Conservation (phyloP, 148 eudicot genomes). For the Oxyria digyna region DNA sequence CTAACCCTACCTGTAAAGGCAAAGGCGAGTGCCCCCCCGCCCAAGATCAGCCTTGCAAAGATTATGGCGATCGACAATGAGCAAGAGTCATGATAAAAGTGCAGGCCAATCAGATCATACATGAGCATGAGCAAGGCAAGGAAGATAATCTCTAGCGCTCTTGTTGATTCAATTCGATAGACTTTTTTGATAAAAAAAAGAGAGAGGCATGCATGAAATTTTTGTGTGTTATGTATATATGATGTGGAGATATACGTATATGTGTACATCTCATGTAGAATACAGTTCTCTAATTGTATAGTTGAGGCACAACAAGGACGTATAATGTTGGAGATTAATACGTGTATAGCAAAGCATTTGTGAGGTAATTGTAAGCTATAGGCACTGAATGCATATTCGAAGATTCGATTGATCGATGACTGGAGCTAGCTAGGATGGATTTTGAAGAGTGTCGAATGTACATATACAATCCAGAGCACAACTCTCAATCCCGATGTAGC, state of each 20-base stretch:
- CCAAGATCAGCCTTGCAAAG: slow-evolving; percentile 30
- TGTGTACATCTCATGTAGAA: slow-evolving; percentile 8
- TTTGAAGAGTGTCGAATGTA: not conserved
- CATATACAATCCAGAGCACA: not conserved
- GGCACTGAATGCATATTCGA: not conserved
- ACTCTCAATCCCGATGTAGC: not conserved
- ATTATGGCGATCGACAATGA: slow-evolving; percentile 43
- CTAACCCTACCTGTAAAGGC: slow-evolving; percentile 7
- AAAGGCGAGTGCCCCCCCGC: slow-evolving; percentile 6
- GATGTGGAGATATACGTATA: slow-evolving; percentile 3
- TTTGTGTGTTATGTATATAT: slow-evolving; percentile 6
- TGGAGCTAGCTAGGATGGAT: not conserved
- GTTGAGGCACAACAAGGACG: slow-evolving; percentile 8
- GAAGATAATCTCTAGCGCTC: not conserved
- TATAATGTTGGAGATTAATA: slow-evolving; percentile 3
- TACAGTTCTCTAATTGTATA: slow-evolving; percentile 8
- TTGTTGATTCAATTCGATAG: not conserved
- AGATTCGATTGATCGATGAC: not conserved
- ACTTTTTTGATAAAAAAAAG: not conserved
- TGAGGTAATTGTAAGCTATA: slow-evolving; percentile 1
- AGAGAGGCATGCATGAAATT: not conserved
- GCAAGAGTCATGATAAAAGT: not conserved
- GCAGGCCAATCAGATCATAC: not conserved
- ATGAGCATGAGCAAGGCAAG: slow-evolving; percentile 4
- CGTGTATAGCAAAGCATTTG: slow-evolving; percentile 1